phyloP scores from a whole-genome alignment of 2,329 filamentous ascomycete species.

The Rachicladosporium sp. region DNA sequence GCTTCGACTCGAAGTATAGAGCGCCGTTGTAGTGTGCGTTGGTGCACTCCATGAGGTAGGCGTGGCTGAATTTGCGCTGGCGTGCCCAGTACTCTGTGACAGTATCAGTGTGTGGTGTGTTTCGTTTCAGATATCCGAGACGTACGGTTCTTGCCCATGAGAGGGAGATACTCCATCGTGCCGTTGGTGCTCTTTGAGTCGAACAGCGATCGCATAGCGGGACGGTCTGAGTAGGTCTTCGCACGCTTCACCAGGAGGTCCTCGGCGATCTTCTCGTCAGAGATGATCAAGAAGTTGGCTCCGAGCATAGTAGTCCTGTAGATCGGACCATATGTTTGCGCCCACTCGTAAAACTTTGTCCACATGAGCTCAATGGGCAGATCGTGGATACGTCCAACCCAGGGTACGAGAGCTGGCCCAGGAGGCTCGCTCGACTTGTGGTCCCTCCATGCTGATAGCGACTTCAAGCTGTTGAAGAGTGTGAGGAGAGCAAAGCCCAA shows the following conservation, averaged over 20 bases:
- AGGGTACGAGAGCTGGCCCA: slow-evolving; percentile 28
- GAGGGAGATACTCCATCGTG: slow-evolving; percentile 44
- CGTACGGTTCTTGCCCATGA: slow-evolving; percentile 46
- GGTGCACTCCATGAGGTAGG: slow-evolving; percentile 36
- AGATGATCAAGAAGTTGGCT: slow-evolving; percentile 36
- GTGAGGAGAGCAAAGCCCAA: slow-evolving; percentile 24
- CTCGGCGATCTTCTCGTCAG: slow-evolving; percentile 41
- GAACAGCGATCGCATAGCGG: slow-evolving; percentile 39
- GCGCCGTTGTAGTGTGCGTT: slow-evolving; percentile 34
- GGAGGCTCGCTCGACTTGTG: slow-evolving; percentile 22
- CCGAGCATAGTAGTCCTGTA: slow-evolving; percentile 26
- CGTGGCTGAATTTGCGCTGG: slow-evolving; percentile 41
- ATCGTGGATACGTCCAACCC: slow-evolving; percentile 32
- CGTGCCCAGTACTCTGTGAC: slow-evolving; percentile 41
- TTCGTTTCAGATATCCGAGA: not conserved
- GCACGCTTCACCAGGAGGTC: slow-evolving; percentile 41
- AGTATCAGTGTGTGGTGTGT: not conserved
- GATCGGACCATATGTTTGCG: slow-evolving; percentile 23
- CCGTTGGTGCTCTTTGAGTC: slow-evolving; percentile 43
- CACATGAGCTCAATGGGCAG: slow-evolving; percentile 39
- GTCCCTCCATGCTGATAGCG: slow-evolving; percentile 22
- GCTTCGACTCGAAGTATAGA: slow-evolving; percentile 43
- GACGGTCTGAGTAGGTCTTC: slow-evolving; percentile 40
- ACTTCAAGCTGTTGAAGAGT: slow-evolving; percentile 22
- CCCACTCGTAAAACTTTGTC: slow-evolving; percentile 38